Conservation (phyloP, 805 yeast genomes). For the Ogataea paraovalis region DNA sequence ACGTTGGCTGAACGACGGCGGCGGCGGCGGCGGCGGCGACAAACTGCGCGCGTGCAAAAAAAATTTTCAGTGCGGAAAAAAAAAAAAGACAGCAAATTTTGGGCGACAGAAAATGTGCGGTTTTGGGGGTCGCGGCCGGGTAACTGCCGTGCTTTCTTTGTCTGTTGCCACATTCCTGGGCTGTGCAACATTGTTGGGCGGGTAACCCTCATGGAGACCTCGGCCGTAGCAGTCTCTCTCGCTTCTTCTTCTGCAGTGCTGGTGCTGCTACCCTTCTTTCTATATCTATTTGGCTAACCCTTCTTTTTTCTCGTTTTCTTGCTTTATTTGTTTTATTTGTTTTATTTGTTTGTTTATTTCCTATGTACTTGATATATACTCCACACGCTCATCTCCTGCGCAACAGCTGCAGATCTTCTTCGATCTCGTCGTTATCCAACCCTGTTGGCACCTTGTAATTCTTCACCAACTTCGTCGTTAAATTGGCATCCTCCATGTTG, state of each 20-base stretch:
- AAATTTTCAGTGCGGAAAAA: neutral
- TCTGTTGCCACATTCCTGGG: too few species aligned
- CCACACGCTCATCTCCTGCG: neutral
- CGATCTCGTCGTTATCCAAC: conserved; percentile 25
- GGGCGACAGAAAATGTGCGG: too few species aligned
- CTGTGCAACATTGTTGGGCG: too few species aligned
- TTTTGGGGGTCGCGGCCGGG: neutral
- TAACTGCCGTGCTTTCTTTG: too few species aligned
- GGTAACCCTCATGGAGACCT: too few species aligned
- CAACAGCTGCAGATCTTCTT: conserved; percentile 21
- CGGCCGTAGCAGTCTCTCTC: too few species aligned
- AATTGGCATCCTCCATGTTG: conserved; percentile 12
- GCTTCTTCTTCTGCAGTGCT: too few species aligned
- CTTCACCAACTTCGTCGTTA: conserved; percentile 20
- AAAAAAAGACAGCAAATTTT: neutral
- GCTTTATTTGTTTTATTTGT: too few species aligned
- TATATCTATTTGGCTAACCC: neutral
- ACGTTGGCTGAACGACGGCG: too few species aligned
- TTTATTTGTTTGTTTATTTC: neutral
- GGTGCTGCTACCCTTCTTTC: too few species aligned
- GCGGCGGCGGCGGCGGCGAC: too few species aligned
- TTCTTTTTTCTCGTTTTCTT: too few species aligned
- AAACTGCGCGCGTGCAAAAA: neutral
- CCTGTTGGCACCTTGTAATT: conserved; percentile 28
- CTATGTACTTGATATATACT: neutral